Percentiles rank a stretch among this genome's conserved stretches.
phyloP scores from a whole-genome alignment of 306 rosid genomes.

The Quercus cerris region DNA sequence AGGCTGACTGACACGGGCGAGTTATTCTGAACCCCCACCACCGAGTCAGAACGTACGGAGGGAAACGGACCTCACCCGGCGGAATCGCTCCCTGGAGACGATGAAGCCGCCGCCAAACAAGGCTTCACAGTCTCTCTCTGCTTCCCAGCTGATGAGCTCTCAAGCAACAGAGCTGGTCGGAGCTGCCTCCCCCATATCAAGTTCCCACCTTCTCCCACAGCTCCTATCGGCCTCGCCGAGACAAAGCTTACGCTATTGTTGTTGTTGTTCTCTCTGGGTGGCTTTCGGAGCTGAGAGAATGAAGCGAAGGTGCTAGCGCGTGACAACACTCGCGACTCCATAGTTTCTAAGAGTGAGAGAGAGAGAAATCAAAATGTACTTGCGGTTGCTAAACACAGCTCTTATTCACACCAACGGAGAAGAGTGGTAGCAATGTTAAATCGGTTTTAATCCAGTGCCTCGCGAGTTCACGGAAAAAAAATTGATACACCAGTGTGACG shows the following conservation, averaged over 20 bases:
- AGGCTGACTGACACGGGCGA: slow-evolving; percentile 20
- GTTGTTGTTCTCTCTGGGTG: slow-evolving; percentile 28
- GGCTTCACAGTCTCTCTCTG: slow-evolving; percentile 44
- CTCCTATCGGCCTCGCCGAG: slow-evolving; percentile 47
- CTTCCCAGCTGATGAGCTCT: slow-evolving; percentile 39
- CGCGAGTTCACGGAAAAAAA: not conserved
- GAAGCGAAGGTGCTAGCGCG: slow-evolving; percentile 61
- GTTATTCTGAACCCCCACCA: not conserved
- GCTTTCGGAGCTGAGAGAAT: slow-evolving; percentile 46
- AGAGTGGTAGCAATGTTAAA: not conserved
- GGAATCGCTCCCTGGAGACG: slow-evolving; percentile 87
- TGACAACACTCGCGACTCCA: slow-evolving; percentile 95
- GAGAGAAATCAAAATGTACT: slow-evolving; percentile 3
- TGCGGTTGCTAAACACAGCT: not conserved
- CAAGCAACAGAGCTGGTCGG: slow-evolving; percentile 66
- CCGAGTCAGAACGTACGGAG: slow-evolving; percentile 60
- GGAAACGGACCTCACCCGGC: slow-evolving; percentile 99
- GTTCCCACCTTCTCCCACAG: slow-evolving; percentile 72
- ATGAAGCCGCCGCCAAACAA: slow-evolving; percentile 59
- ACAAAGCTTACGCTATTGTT: slow-evolving; percentile 32
- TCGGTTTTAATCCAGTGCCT: not conserved
- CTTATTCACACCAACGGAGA: slow-evolving; percentile 4
- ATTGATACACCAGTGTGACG: not conserved
- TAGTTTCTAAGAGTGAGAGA: slow-evolving; percentile 1
- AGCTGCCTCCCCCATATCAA: slow-evolving; percentile 89